Evolutionary conservation across 129 eudicot genomes (phyloP).

Genomic region (Flaveria brownii): DNA sequence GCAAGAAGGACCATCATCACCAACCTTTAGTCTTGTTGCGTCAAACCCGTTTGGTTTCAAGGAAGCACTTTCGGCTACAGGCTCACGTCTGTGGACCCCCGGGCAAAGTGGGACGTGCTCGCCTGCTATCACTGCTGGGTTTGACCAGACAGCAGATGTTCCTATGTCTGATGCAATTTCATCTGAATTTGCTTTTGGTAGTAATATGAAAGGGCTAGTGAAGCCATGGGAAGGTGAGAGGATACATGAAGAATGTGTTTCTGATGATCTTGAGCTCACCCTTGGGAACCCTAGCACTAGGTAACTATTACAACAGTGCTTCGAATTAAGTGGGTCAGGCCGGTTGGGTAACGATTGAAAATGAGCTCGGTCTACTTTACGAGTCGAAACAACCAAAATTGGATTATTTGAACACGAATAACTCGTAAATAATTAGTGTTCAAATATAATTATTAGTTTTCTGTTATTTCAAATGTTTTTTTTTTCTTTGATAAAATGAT

Average conservation of each 20-base stretch:
- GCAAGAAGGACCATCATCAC: constrained; percentile 85
- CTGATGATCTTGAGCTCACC: constrained; percentile 96
- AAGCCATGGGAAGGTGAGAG: constrained; percentile 99
- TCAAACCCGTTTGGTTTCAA: constrained; percentile 68
- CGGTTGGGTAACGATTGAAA: not conserved
- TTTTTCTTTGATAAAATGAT: not conserved
- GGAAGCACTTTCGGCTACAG: constrained; percentile 40
- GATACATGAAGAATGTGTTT: constrained; percentile 87
- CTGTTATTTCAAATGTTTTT: not conserved
- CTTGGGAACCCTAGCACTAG: constrained; percentile 91
- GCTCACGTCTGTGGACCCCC: constrained; percentile 94
- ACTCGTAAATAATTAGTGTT: not conserved
- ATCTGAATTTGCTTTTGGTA: constrained; percentile 94
- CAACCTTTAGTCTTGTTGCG: constrained; percentile 89
- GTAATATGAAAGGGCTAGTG: constrained; percentile 47
- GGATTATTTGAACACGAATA: too few relatives aligned
- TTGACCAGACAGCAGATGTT: constrained; percentile 78
- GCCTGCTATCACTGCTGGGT: constrained; percentile 65
- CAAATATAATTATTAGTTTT: not conserved
- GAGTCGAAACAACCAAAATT: too few relatives aligned
- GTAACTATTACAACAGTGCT: constrained; percentile 21
- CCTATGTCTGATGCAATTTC: constrained; percentile 85
- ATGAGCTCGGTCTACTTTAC: not conserved
- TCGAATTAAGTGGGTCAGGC: not conserved
- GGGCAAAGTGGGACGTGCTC: constrained; percentile 98